A percentile compares a stretch with the other conserved stretches of the same genome.
Evolutionary conservation across 2,329 filamentous ascomycete genomes (phyloP).

Genomic region (Nigrospora oryzae): DNA sequence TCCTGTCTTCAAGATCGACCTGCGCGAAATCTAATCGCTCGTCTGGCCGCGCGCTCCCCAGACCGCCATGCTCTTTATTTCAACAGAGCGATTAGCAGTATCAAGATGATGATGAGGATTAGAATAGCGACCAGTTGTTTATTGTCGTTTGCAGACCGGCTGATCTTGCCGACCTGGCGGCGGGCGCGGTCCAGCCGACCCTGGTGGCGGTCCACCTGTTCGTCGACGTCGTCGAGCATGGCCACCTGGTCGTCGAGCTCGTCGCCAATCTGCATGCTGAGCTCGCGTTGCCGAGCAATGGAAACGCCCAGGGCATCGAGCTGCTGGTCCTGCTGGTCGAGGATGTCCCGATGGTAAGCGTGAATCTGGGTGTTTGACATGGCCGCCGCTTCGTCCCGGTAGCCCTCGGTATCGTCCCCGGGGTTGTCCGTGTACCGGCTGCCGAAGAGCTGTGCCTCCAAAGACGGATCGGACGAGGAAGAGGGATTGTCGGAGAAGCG

Average conservation of each 20-base stretch:
- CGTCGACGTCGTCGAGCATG: conserved; percentile 84
- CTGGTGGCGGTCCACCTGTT: conserved; percentile 72
- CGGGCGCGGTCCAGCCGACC: conserved; percentile 67
- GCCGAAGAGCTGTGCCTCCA: conserved; percentile 37
- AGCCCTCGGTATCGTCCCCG: conserved; percentile 40
- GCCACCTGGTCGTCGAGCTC: conserved; percentile 87
- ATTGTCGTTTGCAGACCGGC: conserved; percentile 70
- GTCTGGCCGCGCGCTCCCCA: too few species aligned
- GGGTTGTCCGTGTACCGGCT: conserved; percentile 65
- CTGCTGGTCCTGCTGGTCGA: conserved; percentile 88
- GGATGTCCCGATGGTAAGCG: conserved; percentile 68
- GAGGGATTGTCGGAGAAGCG: conserved; percentile 67
- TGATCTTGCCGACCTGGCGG: conserved; percentile 62
- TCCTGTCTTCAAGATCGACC: too few species aligned
- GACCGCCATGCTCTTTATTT: conserved; percentile 32
- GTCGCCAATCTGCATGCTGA: conserved; percentile 93
- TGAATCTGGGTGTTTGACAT: conserved; percentile 82
- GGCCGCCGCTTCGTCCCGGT: conserved; percentile 47
- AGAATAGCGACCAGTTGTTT: conserved; percentile 81
- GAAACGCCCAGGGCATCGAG: conserved; percentile 80
- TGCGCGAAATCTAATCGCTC: too few species aligned
- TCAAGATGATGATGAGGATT: conserved; percentile 70
- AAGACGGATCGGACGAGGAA: conserved; percentile 29
- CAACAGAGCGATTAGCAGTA: conserved; percentile 74
- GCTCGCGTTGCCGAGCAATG: conserved; percentile 81